Conservation (phyloP, 2,329 filamentous ascomycete genomes). For the Botrytis deweyae region DNA sequence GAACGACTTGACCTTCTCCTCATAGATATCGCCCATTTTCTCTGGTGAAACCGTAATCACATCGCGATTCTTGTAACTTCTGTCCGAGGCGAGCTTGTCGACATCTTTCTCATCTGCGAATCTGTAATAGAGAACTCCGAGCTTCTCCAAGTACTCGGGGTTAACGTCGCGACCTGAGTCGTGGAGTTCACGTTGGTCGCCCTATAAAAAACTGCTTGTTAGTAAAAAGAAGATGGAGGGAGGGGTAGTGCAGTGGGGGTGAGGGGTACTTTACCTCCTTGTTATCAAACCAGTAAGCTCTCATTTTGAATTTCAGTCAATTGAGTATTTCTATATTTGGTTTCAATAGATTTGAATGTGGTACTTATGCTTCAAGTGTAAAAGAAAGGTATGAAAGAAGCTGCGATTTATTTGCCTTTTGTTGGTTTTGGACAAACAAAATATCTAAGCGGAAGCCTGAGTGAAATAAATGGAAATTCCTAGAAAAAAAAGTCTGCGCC, state of each 20-base stretch:
- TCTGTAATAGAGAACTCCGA: slow-evolving; percentile 80
- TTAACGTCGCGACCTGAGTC: slow-evolving; percentile 74
- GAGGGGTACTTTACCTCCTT: slow-evolving; percentile 48
- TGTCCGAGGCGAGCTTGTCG: slow-evolving; percentile 68
- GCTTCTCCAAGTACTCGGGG: slow-evolving; percentile 61
- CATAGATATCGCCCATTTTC: slow-evolving; percentile 83
- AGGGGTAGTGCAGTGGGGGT: slow-evolving; percentile 10
- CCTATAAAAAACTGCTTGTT: slow-evolving; percentile 50
- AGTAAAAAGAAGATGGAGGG: slow-evolving; percentile 19
- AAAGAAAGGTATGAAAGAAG: neutral
- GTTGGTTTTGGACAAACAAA: slow-evolving; percentile 7
- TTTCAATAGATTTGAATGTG: neutral
- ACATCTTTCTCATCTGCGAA: slow-evolving; percentile 65
- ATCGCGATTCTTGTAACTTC: slow-evolving; percentile 92
- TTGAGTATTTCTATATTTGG: neutral
- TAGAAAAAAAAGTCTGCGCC: neutral
- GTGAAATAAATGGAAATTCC: neutral
- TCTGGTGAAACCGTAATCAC: slow-evolving; percentile 85
- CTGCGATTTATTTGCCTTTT: neutral
- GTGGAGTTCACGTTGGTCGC: slow-evolving; percentile 90
- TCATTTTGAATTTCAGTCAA: slow-evolving; percentile 50
- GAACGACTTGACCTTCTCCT: slow-evolving; percentile 90
- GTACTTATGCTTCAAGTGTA: neutral
- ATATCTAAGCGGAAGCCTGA: neutral
- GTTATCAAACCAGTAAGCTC: slow-evolving; percentile 71